phyloP scores from a whole-genome alignment of 441 rosid species.

The Melastoma candidum region DNA sequence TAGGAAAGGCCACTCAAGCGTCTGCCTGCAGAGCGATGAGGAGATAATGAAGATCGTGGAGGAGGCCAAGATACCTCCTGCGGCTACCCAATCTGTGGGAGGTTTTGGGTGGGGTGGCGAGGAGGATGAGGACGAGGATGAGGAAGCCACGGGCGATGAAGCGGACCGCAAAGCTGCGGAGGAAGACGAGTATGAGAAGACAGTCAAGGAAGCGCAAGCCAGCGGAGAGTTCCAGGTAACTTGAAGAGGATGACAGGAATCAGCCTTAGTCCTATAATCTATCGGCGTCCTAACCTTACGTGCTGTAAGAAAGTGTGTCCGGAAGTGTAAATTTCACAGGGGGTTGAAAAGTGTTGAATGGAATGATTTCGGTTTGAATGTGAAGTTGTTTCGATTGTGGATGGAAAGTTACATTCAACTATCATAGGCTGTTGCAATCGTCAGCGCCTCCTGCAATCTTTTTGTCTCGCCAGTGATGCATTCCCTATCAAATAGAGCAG shows the following conservation, averaged over 20 bases:
- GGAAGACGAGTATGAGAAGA: conserved; percentile 8
- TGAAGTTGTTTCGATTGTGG: too few relatives aligned
- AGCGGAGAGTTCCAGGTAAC: conserved; percentile 6
- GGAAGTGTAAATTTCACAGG: too few relatives aligned
- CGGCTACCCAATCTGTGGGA: conserved; percentile 2
- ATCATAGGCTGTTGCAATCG: conserved; percentile 13
- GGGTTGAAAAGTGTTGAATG: too few relatives aligned
- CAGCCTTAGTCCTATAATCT: too few relatives aligned
- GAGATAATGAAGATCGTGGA: conserved; percentile 8
- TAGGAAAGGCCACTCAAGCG: conserved; percentile 1
- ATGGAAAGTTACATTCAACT: too few relatives aligned
- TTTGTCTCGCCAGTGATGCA: conserved; percentile 40
- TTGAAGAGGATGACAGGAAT: not conserved
- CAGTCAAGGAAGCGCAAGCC: conserved; percentile 6
- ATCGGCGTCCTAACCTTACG: too few relatives aligned
- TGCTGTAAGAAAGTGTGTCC: too few relatives aligned
- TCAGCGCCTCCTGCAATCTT: conserved; percentile 39
- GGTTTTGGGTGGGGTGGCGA: conserved; percentile 9
- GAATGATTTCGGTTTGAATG: too few relatives aligned
- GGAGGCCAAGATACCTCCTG: conserved; percentile 3
- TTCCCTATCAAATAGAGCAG: conserved; percentile 70
- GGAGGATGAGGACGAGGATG: not conserved
- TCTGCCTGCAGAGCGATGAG: conserved; percentile 5
- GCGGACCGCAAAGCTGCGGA: not conserved
- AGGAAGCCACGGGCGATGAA: not conserved